Conservation (phyloP, 2,329 filamentous ascomycete genomes). For the Calcarisporium arbuscula region DNA sequence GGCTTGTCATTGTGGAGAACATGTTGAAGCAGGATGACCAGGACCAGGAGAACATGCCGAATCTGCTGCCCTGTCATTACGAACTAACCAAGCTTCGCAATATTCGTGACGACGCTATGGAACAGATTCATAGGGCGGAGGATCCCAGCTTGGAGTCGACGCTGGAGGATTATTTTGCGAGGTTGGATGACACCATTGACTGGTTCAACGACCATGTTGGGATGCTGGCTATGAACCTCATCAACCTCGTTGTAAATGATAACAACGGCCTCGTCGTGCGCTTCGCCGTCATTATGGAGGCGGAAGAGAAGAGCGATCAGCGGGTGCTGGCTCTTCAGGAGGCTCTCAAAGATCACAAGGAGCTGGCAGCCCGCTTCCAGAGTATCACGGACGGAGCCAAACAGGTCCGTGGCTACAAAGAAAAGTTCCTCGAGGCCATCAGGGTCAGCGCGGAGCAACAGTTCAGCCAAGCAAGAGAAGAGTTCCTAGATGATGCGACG, state of each 20-base stretch:
- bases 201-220: slow-evolving; percentile 96
- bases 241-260: slow-evolving; percentile 77
- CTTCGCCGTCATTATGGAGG: slow-evolving; percentile 85
- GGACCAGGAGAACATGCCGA: slow-evolving; percentile 85
- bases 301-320: slow-evolving; percentile 94
- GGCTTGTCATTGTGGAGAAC: slow-evolving; percentile 67
- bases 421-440: slow-evolving; percentile 83
- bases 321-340: slow-evolving; percentile 88
- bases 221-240: slow-evolving; percentile 80
- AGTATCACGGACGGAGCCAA: slow-evolving; percentile 92
- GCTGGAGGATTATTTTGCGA: slow-evolving; percentile 81
- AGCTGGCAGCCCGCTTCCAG: slow-evolving; percentile 88
- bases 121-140: slow-evolving; percentile 78
- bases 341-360: slow-evolving; percentile 90
- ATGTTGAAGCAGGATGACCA: slow-evolving; percentile 79
- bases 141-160: slow-evolving; percentile 73
- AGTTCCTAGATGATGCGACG: slow-evolving; percentile 77
- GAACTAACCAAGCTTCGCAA: slow-evolving; percentile 87
- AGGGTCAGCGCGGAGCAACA: slow-evolving; percentile 65
- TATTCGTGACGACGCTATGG: slow-evolving; percentile 92
- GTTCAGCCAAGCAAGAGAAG: slow-evolving; percentile 63
- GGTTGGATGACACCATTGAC: slow-evolving; percentile 79
- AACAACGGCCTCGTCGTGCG: slow-evolving; percentile 88
- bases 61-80: slow-evolving; percentile 83
- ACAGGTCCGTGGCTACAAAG: slow-evolving; percentile 90